Evolutionary conservation across 2,329 filamentous ascomycete genomes (phyloP), one percentile per base, ranked within the genome.

Genomic region (Penicillium concentricum): DNA sequence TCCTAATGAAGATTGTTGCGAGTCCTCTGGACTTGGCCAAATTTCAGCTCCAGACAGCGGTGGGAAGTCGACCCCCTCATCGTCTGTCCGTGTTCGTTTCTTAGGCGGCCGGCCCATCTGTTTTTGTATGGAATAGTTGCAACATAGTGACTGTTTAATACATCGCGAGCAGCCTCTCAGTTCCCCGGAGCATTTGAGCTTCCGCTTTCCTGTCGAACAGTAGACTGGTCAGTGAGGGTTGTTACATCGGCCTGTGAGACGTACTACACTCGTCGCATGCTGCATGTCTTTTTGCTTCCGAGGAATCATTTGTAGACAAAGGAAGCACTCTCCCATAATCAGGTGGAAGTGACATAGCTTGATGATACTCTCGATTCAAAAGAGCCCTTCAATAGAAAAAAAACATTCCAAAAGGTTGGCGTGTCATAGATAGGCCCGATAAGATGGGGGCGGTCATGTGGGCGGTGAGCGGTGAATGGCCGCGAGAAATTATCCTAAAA

Each of bases 211-310:
- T 80, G 56, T 45, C 42, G 26, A 49, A 30, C 24, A 18, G 37
- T 50, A 59, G 26, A 49, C 35, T 24, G 35, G 57, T 65, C 35
- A 65, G 69, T 48, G 60, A 48, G 34, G 26, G 24, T 51, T 57
- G 20, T 12, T 20, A 44, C 32, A 54, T 42, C 24, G 26, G 48
- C 15, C n/a, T 37, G 30, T 38, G n/a, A 34, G 41, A 47, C 77
- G 61, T 74, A 80, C 78, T 73, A 62, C 78, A 80, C 60, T 80
- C 78, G 62, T 80, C 78, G 61, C 78, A 80, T 43, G 78, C 78
- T 37, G 78, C 70, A 68, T 79, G 78, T 63, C 73, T 70, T 55
- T 79, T 79, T n/a, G 61, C 65, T 32, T 69, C 67, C 13, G 60
- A 43, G 5, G 52, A 34, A 20, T 55, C 41, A 42, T 57, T 48